These are phyloP conservation scores for Aureobasidium sp. DNA, from an alignment of 2,329 filamentous ascomycete genomes.

Conservation along the genomic window DNA sequence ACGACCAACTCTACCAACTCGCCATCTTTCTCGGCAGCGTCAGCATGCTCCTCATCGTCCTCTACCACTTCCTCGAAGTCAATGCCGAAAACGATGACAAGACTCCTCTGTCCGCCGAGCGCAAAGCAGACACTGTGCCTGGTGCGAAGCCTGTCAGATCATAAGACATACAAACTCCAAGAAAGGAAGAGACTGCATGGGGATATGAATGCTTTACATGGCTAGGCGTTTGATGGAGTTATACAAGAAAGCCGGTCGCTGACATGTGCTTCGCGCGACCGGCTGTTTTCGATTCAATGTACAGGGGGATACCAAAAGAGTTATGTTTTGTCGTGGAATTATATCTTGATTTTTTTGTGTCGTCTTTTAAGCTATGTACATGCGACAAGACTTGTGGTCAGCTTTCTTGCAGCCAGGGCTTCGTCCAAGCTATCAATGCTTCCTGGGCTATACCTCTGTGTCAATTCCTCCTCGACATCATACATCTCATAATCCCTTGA, in stretches of 20 bases:
- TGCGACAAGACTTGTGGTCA: not conserved
- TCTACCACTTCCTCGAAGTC: slow-evolving; percentile 95
- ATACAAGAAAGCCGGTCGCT: not conserved
- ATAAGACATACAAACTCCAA: not conserved
- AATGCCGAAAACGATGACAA: slow-evolving; percentile 59
- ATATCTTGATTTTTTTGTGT: not conserved
- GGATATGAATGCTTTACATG: not conserved
- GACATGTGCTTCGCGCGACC: not conserved
- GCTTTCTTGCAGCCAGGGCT: not conserved
- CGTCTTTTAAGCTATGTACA: not conserved
- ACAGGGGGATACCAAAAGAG: slow-evolving; percentile 1
- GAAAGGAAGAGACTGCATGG: no score
- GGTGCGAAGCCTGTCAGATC: slow-evolving; percentile 19
- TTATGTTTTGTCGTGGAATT: not conserved
- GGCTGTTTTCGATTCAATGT: not conserved
- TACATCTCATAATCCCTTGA: not conserved
- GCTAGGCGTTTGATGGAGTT: slow-evolving; percentile 1
- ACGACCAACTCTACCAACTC: slow-evolving; percentile 81
- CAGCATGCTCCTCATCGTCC: slow-evolving; percentile 84
- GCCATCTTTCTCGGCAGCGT: slow-evolving; percentile 87
- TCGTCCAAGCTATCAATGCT: not conserved
- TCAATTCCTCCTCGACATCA: not conserved
- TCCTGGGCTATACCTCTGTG: not conserved
- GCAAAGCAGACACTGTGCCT: slow-evolving; percentile 29
- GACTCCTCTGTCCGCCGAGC: slow-evolving; percentile 23